Conservation (phyloP, 2,329 filamentous ascomycete species). For the Penicillium sumatraense region DNA sequence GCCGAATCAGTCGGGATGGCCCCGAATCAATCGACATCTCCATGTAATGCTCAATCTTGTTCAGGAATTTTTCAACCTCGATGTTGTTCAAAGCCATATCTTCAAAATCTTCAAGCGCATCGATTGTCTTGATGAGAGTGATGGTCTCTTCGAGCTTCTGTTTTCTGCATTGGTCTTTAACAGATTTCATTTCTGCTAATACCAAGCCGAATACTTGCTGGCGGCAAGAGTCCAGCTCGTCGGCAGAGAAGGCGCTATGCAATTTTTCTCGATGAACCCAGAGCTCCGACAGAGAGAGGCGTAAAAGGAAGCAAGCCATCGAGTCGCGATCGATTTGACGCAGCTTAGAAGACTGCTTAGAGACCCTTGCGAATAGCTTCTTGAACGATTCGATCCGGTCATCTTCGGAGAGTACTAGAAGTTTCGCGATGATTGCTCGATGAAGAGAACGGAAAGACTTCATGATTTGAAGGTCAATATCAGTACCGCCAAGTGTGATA, state of each 20-base stretch:
- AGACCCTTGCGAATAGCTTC: constrained; percentile 39
- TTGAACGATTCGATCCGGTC: constrained; percentile 40
- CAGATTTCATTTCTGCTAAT: constrained; percentile 39
- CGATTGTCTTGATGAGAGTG: constrained; percentile 42
- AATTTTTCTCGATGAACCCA: constrained; percentile 38
- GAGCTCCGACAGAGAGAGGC: constrained; percentile 40
- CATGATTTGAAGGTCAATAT: constrained; percentile 40
- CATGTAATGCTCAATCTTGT: constrained; percentile 41
- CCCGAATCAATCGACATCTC: constrained; percentile 39
- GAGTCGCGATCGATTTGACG: constrained; percentile 38
- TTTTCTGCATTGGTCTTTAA: constrained; percentile 41
- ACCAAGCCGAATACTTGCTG: constrained; percentile 39
- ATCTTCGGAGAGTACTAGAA: constrained; percentile 39
- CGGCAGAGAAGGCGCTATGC: constrained; percentile 31
- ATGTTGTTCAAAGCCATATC: constrained; percentile 39
- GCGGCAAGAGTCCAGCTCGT: constrained; percentile 38
- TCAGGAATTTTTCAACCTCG: constrained; percentile 41
- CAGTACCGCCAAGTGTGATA: constrained; percentile 36
- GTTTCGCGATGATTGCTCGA: constrained; percentile 38
- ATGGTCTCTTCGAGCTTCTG: constrained; percentile 38
- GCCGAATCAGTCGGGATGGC: constrained; percentile 35
- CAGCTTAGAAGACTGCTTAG: constrained; percentile 34
- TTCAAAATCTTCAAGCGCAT: constrained; percentile 46
- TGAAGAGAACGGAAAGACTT: constrained; percentile 44
- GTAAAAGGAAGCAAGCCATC: constrained; percentile 42